phyloP scores from a whole-genome alignment of 139 green algal genomes.

The Protoeuglena noctilucae region DNA sequence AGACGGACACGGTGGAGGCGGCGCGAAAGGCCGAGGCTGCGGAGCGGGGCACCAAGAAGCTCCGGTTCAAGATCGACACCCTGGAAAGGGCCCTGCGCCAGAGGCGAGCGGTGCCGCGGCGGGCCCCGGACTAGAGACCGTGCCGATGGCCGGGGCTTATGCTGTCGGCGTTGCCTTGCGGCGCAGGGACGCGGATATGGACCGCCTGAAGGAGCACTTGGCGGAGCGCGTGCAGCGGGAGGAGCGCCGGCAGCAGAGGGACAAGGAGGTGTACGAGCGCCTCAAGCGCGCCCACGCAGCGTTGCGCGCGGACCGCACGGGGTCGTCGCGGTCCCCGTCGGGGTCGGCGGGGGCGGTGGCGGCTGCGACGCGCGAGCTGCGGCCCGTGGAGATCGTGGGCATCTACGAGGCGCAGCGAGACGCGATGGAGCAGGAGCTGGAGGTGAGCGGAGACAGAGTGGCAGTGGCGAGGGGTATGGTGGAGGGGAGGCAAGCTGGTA shows the following conservation, averaged over 20 bases:
- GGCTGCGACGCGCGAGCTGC: constrained; percentile 43
- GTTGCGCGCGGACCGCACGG: background rate
- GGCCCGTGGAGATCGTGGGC: constrained; percentile 49
- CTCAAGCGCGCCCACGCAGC: constrained; percentile 8
- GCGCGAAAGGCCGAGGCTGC: background rate
- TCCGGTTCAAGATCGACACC: background rate
- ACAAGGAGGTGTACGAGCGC: constrained; percentile 33
- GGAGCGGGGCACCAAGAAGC: background rate
- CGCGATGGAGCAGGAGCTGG: constrained; percentile 13
- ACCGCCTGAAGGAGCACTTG: constrained; percentile 28
- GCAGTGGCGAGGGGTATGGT: too few relatives aligned
- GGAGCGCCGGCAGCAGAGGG: constrained; percentile 29
- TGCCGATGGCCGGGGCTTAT: too few relatives aligned
- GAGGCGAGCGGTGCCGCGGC: too few relatives aligned
- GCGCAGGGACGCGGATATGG: constrained; percentile 20
- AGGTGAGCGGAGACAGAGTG: too few relatives aligned
- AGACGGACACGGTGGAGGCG: background rate
- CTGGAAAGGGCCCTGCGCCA: constrained; percentile 10
- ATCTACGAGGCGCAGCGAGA: constrained; percentile 46
- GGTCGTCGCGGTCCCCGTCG: too few relatives aligned
- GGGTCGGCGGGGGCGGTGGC: constrained; percentile 30
- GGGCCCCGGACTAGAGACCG: too few relatives aligned
- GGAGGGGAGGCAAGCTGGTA: too few relatives aligned
- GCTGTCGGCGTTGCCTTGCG: too few relatives aligned
- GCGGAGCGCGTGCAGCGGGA: constrained; percentile 23